Base-by-base conservation (phyloP, 306 rosid genomes). In the Calophaca sinica region DNA sequence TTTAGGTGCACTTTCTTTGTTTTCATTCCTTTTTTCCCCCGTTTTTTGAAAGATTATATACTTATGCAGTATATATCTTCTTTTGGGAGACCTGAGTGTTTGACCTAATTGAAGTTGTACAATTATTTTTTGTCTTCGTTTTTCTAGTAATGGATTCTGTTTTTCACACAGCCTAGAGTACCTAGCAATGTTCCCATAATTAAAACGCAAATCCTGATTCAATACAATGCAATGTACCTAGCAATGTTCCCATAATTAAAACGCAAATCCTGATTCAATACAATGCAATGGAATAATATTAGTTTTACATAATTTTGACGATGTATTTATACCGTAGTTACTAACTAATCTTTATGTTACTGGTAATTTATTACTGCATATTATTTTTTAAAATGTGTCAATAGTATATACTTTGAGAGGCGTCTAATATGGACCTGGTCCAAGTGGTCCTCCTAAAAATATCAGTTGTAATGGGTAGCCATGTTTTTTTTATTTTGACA, bases 101-200 rank as follows among this genome's bases (percentile, higher is more conserved):
- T 73, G 29, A 66, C 65, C 54, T 31, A 68, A 59, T 77, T 80
- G 58, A 68, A 78, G 55, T 6, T 80, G 87, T 77, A 80, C 72
- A 80, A 73, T 77, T 80, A 62, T 14, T 67, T 53, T 59, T 68
- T 59, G 29, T 45, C 14, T 13, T 38, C 35, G n/a, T 54, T 73
- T 65, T 48, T 62, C 50, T 68, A 53, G 64, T 38, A 49, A 77
- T 39, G 75, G 41, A 62, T 81, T 70, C 38, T 62, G 74, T 62
- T 82, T 67, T 77, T 66, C 41, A 35, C 51, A 4, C 3, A 29
- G 39, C 44, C 11, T 42, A 2, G 12, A 32, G 0, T 39, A 13
- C 20, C 15, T 48, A 26, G 33, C 54, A 57, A 11, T 70, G 14
- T 58, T 55, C 20, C 35, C 31, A 28, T 57, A 28, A 31, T 41